Conservation (phyloP, 2,329 filamentous ascomycete species). For the Coniochaeta ligniaria region DNA sequence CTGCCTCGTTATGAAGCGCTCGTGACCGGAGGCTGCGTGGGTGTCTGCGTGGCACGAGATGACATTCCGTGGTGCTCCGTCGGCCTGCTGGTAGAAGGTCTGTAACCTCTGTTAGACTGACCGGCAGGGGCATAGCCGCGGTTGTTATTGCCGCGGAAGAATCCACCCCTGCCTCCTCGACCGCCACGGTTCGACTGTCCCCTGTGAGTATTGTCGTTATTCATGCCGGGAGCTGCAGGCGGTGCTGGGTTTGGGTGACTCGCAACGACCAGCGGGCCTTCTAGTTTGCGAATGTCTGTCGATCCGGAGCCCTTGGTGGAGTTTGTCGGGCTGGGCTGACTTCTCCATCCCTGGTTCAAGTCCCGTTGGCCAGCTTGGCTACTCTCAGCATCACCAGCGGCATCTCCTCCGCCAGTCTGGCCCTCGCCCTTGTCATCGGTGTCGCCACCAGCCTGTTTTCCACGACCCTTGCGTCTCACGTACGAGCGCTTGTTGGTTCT, state of each 20-base stretch:
- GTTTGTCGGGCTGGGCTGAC: not conserved
- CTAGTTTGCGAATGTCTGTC: not conserved
- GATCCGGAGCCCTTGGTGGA: not conserved
- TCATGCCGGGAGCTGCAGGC: not conserved
- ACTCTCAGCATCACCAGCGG: not conserved
- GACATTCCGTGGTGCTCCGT: not conserved
- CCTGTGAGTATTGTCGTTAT: not conserved
- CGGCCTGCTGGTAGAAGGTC: not conserved
- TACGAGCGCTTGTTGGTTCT: conserved; percentile 25
- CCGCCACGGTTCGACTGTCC: not conserved
- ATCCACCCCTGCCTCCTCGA: not conserved
- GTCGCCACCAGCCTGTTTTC: conserved; percentile 1
- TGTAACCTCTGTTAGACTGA: not conserved
- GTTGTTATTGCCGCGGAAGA: not conserved
- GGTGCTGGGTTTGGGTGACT: not conserved
- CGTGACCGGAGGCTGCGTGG: not conserved
- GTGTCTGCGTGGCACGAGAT: not conserved
- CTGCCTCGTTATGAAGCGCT: not conserved
- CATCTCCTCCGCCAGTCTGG: not conserved
- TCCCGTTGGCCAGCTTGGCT: not conserved
- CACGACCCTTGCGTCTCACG: conserved; percentile 17
- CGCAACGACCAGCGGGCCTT: not conserved
- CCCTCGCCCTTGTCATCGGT: not conserved
- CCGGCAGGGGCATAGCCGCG: not conserved
- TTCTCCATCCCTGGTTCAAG: not conserved